Conservation (phyloP, 345 rosid genomes). For the Hibiscus trionum region DNA sequence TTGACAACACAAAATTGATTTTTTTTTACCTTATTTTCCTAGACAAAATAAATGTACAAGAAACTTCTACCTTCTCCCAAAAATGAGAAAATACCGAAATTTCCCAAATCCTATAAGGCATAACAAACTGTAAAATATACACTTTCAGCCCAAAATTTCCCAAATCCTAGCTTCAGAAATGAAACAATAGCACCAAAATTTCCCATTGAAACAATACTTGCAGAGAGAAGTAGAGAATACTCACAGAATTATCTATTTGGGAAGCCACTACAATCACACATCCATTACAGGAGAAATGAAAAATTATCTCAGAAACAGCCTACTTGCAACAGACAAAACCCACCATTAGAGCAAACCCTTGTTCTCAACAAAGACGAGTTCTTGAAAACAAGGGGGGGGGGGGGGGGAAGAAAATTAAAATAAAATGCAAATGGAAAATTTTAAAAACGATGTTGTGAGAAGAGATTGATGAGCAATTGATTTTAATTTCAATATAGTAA, state of each 20-base stretch:
- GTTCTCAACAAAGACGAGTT: slow-evolving; percentile 6
- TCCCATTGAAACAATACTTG: not conserved
- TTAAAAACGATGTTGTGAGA: not conserved
- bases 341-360: slow-evolving; percentile 25
- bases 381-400: not conserved
- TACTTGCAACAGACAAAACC: slow-evolving; percentile 36
- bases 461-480: not conserved
- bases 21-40: too few species aligned
- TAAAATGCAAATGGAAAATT: not conserved
- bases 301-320: slow-evolving; percentile 26
- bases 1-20: too few species aligned
- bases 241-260: slow-evolving; percentile 21
- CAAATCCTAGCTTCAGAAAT: not conserved
- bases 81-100: not conserved
- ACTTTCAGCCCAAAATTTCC: too few species aligned
- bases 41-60: not conserved
- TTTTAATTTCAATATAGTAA: not conserved
- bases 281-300: slow-evolving; percentile 8
- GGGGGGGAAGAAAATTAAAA: not conserved
- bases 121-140: not conserved
- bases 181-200: not conserved
- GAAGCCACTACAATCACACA: slow-evolving; percentile 5
- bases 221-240: slow-evolving; percentile 6
- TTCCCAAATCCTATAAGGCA: not conserved
- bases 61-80: not conserved